Conservation (phyloP, 1,139 yeast species). For the Saccharomyces hybrid region DNA sequence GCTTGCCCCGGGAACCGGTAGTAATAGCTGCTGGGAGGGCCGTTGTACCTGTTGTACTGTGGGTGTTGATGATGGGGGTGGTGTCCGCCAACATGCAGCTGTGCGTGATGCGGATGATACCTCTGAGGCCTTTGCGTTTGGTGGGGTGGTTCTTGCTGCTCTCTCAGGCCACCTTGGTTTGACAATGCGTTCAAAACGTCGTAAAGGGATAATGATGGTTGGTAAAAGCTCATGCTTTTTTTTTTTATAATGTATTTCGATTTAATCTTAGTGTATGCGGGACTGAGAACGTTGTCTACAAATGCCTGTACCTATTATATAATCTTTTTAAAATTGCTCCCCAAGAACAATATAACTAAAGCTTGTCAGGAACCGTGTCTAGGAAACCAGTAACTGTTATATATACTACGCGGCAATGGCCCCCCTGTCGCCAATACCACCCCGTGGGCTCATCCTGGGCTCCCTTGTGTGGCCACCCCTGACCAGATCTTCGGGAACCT, state of each 20-base stretch:
- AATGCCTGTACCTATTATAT: background rate
- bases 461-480: background rate
- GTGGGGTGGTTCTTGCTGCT: conserved; percentile 5
- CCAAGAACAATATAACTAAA: no score
- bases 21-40: conserved; percentile 9
- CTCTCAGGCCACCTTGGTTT: conserved; percentile 15
- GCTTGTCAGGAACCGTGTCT: no score
- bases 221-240: conserved; percentile 25
- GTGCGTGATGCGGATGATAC: conserved; percentile 5
- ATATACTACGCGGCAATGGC: no score
- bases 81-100: background rate
- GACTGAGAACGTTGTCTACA: background rate
- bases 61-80: background rate
- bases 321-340: no score
- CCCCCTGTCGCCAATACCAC: background rate
- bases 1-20: conserved; percentile 16
- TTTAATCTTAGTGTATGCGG: background rate
- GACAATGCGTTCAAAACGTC: conserved; percentile 27
- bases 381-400: no score
- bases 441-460: background rate
- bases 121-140: conserved; percentile 6
- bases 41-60: conserved; percentile 5
- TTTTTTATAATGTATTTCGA: background rate
- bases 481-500: background rate
- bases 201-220: conserved; percentile 28